These are phyloP conservation scores for Leishmania major DNA, from an alignment of 208 protist species.

Conservation along the genomic window DNA sequence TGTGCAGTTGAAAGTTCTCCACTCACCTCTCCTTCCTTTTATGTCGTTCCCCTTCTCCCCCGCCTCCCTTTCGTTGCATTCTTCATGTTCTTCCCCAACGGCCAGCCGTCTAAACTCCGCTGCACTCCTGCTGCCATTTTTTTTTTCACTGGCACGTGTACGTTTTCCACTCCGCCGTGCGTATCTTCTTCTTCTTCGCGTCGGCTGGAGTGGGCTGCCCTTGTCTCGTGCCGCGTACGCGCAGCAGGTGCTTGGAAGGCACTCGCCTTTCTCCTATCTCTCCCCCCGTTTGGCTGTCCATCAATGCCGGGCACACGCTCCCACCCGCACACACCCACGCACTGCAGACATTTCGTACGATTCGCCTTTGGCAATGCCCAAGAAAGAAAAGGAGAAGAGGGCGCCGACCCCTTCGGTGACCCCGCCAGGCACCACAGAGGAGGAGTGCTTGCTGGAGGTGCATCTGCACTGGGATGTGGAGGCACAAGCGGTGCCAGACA, in stretches of 20 bases:
- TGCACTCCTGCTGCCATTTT: not conserved
- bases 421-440: slow-evolving; percentile 14
- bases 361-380: slow-evolving; percentile 15
- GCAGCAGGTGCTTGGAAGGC: not conserved
- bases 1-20: not conserved
- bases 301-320: not conserved
- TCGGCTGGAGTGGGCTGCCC: not conserved
- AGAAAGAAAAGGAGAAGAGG: slow-evolving; percentile 32
- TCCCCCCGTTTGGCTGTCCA: not conserved
- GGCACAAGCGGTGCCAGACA: slow-evolving; percentile 6
- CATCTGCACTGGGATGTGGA: slow-evolving; percentile 6
- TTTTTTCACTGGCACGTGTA: not conserved
- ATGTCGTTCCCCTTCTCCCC: not conserved
- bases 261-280: not conserved
- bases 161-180: not conserved
- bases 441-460: slow-evolving; percentile 28
- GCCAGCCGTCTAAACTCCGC: not conserved
- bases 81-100: not conserved
- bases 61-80: not conserved
- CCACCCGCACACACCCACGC: not conserved
- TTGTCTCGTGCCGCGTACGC: not conserved
- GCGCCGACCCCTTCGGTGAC: not conserved
- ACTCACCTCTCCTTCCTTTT: not conserved
- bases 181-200: not conserved
- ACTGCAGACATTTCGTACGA: not conserved